Base-by-base conservation (phyloP, 2,329 filamentous ascomycete species). In the Epichloe uncinata region DNA sequence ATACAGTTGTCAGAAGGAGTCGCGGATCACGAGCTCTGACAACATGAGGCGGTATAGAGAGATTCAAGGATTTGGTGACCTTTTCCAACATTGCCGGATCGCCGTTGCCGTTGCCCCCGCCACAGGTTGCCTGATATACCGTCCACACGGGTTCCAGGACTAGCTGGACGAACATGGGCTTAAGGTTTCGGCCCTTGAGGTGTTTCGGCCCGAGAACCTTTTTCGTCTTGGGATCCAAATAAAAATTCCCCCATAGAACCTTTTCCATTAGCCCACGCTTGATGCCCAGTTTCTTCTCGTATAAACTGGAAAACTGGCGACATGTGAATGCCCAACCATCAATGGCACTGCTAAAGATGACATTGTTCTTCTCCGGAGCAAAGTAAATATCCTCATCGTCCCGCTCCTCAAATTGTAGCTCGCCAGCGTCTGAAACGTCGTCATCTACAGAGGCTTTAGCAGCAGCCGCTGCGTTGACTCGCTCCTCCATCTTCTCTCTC, bases 311-410 rank as follows among this genome's bases (percentile, higher is more conserved):
- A 63, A 98, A 98, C 60, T 98, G 93, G 47, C 89, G 81, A 46
- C 95, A 84, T 0, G 93, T 98, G 61, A 97, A 98, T 3, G 93
- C 93, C 93, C 93, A 98, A n/a, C 93, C 93, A 63, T 98, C 93
- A 50, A 95, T 85, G 52, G 93, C 93, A 64, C 91, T 97, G 71
- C 88, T 89, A 66, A 98, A 98, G 55, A 98, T 97, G 65, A 98
- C 93, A 62, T 98, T 98, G 66, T 96, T 95, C 68, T 91, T 95
- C 63, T 98, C 93, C 0, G 93, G 93, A 0, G 93, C 88, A 68
- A 98, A 98, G 66, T 98, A 98, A 26, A 98, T 82, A 64, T 96
- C 90, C 65, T 97, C 90, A 61, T 98, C 93, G 60, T 96, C 90
- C 58, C 82, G 82, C 64, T 97, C 93, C 64, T 96, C 84, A 58